Evolutionary conservation across 2,329 filamentous ascomycete species (phyloP), one percentile per base, ranked within the genome.

Genomic region (Sporothrix phasma): DNA sequence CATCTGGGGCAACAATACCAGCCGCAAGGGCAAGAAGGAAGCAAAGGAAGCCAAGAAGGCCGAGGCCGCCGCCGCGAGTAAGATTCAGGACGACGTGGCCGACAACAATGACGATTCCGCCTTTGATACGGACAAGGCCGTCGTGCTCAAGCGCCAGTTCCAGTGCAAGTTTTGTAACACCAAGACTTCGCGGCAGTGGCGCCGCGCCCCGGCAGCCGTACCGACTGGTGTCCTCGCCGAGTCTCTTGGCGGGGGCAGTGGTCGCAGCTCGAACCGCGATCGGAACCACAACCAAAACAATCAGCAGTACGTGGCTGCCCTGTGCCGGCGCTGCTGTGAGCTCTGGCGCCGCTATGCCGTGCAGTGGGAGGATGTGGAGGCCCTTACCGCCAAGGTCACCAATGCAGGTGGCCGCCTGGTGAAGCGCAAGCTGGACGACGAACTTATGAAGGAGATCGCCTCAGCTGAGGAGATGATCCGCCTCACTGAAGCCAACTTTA

Each of bases 301-400:
- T 19, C 65, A 67, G 63, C 85, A 88, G 69, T 85, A 88, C 41
- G 84, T 95, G 19, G 83, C 92, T 58, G 92, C 93, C 3, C 82
- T 99, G 4, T 99, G 94, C 73, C 83, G 92, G 65, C 86, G 93
- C 66, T 99, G 94, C 72, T 92, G 92, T 29, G 87, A 94, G 71
- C 79, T 99, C 8, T 99, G 94, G 94, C 88, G 94, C 59, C 90
- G 93, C 68, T 99, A 99, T 74, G 93, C 88, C 17, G 91, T 99
- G 67, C 90, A 95, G 69, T 99, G 91, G 86, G 94, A 97, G 74
- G 90, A 96, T 69, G 83, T 92, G 15, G 94, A 97, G 47, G 93
- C 97, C 70, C 84, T 96, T 43, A 85, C 88, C 45, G 96, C 92
- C 77, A 96, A 96, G 77, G 86, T 95, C 47, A 84, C 87, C 0